Base-by-base conservation (phyloP, 768 basidiomycete genomes). In the Mycena venus region DNA sequence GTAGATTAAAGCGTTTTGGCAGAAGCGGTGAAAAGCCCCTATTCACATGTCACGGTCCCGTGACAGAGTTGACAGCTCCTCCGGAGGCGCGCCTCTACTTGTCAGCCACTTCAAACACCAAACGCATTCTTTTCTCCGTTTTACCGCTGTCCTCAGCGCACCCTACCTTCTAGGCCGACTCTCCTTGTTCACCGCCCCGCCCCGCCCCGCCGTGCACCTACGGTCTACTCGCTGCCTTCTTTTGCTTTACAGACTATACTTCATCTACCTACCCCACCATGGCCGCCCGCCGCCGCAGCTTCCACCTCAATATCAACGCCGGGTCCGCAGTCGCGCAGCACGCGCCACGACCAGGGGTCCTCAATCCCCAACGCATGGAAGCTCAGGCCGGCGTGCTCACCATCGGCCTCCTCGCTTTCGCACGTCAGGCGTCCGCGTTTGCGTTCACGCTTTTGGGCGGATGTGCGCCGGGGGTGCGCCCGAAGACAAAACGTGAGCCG, bases 281-380 rank as follows among this genome's bases (percentile, higher is more conserved):
- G 59, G 29, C 59, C 44, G 17, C 73, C 23, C 73, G 59, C 44
- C 73, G 56, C 40, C 73, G 74, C 69, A 75, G 74, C 69, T 71
- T 75, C 74, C 59, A 75, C 56, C 74, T 75, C 49, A 66, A 53
- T n/a, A 27, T 47, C 29, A 27, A n/a, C 55, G 32, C 49, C 42
- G 27, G 36, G 7, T n/a, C 25, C 25, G 23, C 23, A 34, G 14
- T 40, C 36, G 59, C 62, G 10, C 29, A n/a, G 12, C 9, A 31
- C 44, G 19, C 44, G n/a, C 19, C 21, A 44, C 44, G 62, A 21
- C 31, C 62, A 27, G 36, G 3, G 5, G 21, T 40, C 47, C 62
- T 47, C 62, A 34, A 32, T 23, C 31, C 62, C 7, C 55, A 56
- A 14, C 36, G 12, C n/a, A 36, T 53, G 51, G 60, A 42, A 38